phyloP scores from a whole-genome alignment of 306 rosid species.

The Vicia villosa region DNA sequence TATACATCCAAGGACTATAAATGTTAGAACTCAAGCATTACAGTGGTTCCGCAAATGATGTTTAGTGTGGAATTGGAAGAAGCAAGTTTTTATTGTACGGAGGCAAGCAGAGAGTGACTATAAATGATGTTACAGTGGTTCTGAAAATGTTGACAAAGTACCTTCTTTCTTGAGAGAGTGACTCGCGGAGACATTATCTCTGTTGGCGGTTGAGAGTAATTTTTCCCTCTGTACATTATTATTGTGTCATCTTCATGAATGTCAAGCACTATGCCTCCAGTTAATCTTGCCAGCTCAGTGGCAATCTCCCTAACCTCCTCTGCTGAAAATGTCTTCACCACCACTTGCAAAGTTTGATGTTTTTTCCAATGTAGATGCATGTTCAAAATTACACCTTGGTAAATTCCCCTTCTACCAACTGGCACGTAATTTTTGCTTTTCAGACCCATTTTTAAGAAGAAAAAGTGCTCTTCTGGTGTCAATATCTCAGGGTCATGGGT shows the following conservation, averaged over 20 bases:
- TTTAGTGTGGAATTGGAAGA: background rate
- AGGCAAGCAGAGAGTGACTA: no score
- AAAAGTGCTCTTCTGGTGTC: conserved; percentile 97
- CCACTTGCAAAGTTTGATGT: conserved; percentile 88
- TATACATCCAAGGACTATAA: conserved; percentile 9
- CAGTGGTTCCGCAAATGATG: conserved; percentile 7
- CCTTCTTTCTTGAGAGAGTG: conserved; percentile 93
- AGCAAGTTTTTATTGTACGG: no score
- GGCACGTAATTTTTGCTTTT: conserved; percentile 93
- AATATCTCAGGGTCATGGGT: conserved; percentile 95
- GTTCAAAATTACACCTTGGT: conserved; percentile 91
- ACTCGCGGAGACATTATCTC: conserved; percentile 97
- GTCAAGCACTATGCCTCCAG: conserved; percentile 88
- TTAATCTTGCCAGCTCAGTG: conserved; percentile 79
- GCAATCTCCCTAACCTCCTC: conserved; percentile 96
- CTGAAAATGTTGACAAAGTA: no score
- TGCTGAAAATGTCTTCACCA: conserved; percentile 82
- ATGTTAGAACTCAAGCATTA: conserved; percentile 6
- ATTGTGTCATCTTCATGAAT: conserved; percentile 86
- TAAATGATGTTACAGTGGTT: no score
- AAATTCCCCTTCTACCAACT: conserved; percentile 93
- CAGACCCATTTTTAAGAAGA: conserved; percentile 91
- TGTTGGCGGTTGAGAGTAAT: conserved; percentile 93
- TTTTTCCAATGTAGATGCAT: conserved; percentile 99
- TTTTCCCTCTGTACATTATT: conserved; percentile 97